Percentiles rank a stretch among this genome's conserved stretches.
These are phyloP conservation scores for Panicum miliaceum DNA, from an alignment of 176 grass and related monocot genomes.

Conservation along the genomic window DNA sequence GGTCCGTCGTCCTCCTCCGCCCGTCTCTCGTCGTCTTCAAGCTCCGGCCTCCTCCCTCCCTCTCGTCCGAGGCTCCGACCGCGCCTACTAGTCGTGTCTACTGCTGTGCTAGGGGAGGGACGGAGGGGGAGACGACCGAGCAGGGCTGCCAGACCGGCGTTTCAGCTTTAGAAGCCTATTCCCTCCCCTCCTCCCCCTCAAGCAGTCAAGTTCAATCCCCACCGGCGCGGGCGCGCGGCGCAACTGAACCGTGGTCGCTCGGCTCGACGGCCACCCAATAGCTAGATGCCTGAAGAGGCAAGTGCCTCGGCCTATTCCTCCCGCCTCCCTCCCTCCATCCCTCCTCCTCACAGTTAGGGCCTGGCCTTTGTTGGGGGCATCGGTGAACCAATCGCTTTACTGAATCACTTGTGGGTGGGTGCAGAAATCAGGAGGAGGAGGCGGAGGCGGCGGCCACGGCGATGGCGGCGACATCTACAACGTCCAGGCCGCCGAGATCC, in stretches of 20 bases:
- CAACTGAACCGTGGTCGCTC: background rate
- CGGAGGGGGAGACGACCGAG: background rate
- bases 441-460: background rate
- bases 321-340: background rate
- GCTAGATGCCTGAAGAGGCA: constrained; percentile 31
- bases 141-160: background rate
- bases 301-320: background rate
- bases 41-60: background rate
- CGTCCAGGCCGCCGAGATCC: constrained; percentile 77
- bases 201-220: background rate
- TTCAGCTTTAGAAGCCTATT: background rate
- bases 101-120: background rate
- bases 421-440: constrained; percentile 4
- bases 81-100: background rate
- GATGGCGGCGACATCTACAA: constrained; percentile 59
- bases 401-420: background rate
- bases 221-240: background rate
- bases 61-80: background rate
- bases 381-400: background rate
- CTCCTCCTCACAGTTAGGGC: background rate
- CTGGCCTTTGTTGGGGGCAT: no score
- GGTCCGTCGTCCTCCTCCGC: background rate
- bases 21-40: background rate
- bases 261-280: background rate
- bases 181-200: background rate